Conservation (phyloP, 345 rosid genomes). For the Eucalyptus sideroxylon region DNA sequence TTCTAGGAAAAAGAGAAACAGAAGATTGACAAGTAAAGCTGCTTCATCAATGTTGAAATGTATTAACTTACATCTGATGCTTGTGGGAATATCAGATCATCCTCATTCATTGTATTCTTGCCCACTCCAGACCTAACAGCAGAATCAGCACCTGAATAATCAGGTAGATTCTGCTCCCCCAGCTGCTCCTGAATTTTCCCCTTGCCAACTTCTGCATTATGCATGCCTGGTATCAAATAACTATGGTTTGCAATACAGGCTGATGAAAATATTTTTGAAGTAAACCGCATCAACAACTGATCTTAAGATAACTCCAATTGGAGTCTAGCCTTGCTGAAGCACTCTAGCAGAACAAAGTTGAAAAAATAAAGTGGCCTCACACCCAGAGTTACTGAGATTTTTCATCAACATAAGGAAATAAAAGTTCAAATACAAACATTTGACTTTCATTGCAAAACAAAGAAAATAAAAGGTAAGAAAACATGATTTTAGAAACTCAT, state of each 20-base stretch:
- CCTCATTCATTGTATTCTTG: conserved; percentile 52
- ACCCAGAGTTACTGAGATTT: neutral
- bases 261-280: neutral
- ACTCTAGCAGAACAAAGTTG: neutral
- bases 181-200: conserved; percentile 57
- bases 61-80: conserved; percentile 31
- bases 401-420: neutral
- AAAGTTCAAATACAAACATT: neutral
- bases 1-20: neutral
- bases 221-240: neutral
- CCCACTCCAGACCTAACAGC: conserved; percentile 30
- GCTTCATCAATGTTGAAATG: neutral
- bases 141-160: conserved; percentile 49
- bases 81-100: conserved; percentile 48
- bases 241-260: neutral
- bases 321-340: neutral
- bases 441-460: neutral
- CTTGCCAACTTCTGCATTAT: conserved; percentile 44
- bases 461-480: neutral
- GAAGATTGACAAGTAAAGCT: neutral
- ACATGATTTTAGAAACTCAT: neutral
- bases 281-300: neutral
- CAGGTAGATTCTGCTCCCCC: conserved; percentile 47
- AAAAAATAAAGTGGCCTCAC: neutral
- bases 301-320: neutral